Evolutionary conservation across 2,329 filamentous ascomycete species (phyloP), one percentile per base, ranked within the genome.

Genomic region (Aspergillus niger): DNA sequence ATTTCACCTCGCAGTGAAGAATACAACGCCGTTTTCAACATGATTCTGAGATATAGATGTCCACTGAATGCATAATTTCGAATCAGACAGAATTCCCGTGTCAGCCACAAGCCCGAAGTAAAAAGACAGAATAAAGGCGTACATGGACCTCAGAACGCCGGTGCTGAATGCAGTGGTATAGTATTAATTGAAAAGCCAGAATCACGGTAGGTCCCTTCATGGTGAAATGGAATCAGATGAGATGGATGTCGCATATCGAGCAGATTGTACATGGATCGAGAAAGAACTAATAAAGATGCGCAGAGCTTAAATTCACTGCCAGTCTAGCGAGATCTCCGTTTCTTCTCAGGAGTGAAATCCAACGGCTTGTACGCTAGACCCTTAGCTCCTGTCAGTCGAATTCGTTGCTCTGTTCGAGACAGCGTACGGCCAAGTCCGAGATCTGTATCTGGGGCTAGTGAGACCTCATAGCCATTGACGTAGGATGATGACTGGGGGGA

Each of bases 381-480:
- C 43, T 72, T 76, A 5, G 76, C 78, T 11, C 79, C 79, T 5
- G 78, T 80, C 47, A 69, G 59, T 39, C 78, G 70, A 32, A 80
- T 78, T 30, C 79, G 70, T 63, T 77, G 71, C 60, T 81, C 79
- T 0, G 77, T 79, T 17, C 78, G 73, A 48, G 78, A 80, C 57
- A 81, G 65, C 8, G 72, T 74, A 32, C 74, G 69, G 5, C 76
- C 76, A 5, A 77, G 67, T 10, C 76, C 77, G 24, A 76, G 67
- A 15, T 75, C 71, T 1, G 69, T 72, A 41, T 75, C 71, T 20
- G 76, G 76, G 8, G 76, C 76, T 58, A 79, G 70, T 2, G 76
- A 74, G 53, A 80, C 74, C 52, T 79, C 71, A 58, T 78, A 77
- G 6, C 78, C 76, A 55, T 78, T 76, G 30, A 73, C 67, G 63